Base-by-base conservation (phyloP, 129 eudicot genomes). In the Cynara cardunculus region DNA sequence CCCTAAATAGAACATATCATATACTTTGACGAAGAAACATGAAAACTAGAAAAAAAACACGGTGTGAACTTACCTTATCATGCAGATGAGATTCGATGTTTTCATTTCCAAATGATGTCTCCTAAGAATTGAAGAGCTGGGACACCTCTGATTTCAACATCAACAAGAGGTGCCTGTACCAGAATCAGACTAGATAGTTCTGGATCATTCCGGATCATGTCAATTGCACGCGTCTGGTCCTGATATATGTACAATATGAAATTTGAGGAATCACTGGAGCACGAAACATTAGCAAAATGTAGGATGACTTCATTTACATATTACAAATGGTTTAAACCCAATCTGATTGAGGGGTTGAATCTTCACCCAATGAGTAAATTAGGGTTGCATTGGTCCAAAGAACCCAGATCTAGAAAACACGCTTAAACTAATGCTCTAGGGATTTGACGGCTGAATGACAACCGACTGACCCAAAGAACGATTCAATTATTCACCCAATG, bases 51-150 rank as follows among this genome's bases (percentile, higher is more conserved):
- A 62, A 64, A 19, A n/a, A n/a, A n/a, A 22, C 13, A 14, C 18
- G 61, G 21, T 13, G 39, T 10, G 37, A 75, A 71, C 22, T 31
- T 73, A 84, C 83, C 64, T 74, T 67, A 70, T 74, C 72, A 74
- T 25, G 77, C 53, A 34, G 65, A 27, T 26, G 35, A 37, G 32
- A 32, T 35, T 1, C 67, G 32, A 32, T 25, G 49, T 41, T 59
- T 71, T 86, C 83, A 93, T 82, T 87, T 93, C 98, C 98, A 93
- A 61, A 93, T 87, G 37, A 90, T 93, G 80, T 96, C 99, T 73
- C 98, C 99, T 74, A 96, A 81, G 84, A 96, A 96, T 78, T 89
- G 92, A 78, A 96, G 97, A 84, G 99, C 99, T 1, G 99, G 99
- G 41, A 96, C 97, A 37, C 99, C 99, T 83, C 99, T 88, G 73